Evolutionary conservation across 1,139 yeast genomes (phyloP).

Genomic region (Yamadazyma triangularis): DNA sequence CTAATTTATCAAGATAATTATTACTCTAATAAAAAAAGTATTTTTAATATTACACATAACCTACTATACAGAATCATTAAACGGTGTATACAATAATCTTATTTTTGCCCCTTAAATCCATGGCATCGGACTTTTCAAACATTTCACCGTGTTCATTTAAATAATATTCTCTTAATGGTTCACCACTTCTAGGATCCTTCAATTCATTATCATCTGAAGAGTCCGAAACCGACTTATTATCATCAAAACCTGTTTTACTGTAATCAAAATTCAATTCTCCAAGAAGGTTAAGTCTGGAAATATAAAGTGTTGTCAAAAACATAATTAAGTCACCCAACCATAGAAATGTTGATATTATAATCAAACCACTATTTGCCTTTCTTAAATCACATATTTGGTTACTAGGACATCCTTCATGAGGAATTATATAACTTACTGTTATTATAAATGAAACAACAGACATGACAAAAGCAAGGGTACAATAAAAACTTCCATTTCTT

Average conservation of each 20-base stretch:
- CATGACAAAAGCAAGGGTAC: constrained; percentile 29
- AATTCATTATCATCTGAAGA: constrained; percentile 8
- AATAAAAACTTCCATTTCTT: constrained; percentile 42
- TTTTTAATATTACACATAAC: too few species aligned
- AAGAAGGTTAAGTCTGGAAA: constrained; percentile 34
- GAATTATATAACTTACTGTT: constrained; percentile 22
- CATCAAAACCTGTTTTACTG: constrained; percentile 18
- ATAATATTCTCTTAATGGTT: constrained; percentile 23
- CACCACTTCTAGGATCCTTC: constrained; percentile 13
- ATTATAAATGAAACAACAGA: constrained; percentile 31
- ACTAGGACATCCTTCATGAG: constrained; percentile 18
- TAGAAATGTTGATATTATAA: constrained; percentile 35
- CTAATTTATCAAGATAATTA: too few species aligned
- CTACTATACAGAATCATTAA: too few species aligned
- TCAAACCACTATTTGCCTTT: constrained; percentile 34
- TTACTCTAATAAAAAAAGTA: too few species aligned
- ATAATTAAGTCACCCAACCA: constrained; percentile 39
- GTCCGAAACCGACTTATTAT: constrained; percentile 10
- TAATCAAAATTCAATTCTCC: constrained; percentile 36
- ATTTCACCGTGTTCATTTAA: constrained; percentile 33
- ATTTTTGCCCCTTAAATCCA: constrained; percentile 23
- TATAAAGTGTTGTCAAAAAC: constrained; percentile 39
- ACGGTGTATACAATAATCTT: constrained; percentile 33
- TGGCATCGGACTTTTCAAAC: constrained; percentile 25
- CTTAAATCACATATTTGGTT: constrained; percentile 27